Conservation (phyloP, 148 eudicot species). For the Polygonum maritimum region DNA sequence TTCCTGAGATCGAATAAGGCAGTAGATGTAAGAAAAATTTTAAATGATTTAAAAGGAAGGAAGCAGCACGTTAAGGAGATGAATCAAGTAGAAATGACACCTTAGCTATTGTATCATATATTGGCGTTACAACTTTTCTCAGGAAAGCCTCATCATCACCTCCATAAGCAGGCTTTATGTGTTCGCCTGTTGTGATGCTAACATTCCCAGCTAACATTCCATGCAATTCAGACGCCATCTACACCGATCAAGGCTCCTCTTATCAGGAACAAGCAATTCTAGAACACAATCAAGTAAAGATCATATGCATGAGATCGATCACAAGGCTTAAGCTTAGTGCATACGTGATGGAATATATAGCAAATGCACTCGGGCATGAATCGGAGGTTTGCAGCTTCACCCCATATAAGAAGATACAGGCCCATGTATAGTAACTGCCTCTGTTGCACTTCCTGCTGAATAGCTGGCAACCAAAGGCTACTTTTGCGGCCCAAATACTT, state of each 20-base stretch:
- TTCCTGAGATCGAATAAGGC: conserved; percentile 26
- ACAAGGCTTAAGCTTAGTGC: conserved; percentile 1
- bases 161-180: conserved; percentile 81
- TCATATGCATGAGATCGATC: neutral
- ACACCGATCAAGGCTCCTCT: neutral
- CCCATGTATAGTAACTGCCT: conserved; percentile 92
- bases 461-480: conserved; percentile 93
- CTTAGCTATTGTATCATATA: conserved; percentile 64
- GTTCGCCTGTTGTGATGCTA: conserved; percentile 76
- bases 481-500: conserved; percentile 93
- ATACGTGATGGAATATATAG: conserved; percentile 96
- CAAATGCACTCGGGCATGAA: conserved; percentile 99
- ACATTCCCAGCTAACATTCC: conserved; percentile 88
- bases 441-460: conserved; percentile 93
- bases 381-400: conserved; percentile 94
- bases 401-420: conserved; percentile 92
- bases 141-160: conserved; percentile 86
- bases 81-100: conserved; percentile 22
- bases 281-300: neutral
- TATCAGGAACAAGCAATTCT: neutral
- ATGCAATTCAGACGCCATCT: conserved; percentile 91
- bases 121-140: conserved; percentile 70
- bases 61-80: neutral
- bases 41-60: no score
- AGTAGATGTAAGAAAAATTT: neutral